These are phyloP conservation scores for Truncatella angustata DNA, from an alignment of 2,329 filamentous ascomycete genomes.

Conservation along the genomic window DNA sequence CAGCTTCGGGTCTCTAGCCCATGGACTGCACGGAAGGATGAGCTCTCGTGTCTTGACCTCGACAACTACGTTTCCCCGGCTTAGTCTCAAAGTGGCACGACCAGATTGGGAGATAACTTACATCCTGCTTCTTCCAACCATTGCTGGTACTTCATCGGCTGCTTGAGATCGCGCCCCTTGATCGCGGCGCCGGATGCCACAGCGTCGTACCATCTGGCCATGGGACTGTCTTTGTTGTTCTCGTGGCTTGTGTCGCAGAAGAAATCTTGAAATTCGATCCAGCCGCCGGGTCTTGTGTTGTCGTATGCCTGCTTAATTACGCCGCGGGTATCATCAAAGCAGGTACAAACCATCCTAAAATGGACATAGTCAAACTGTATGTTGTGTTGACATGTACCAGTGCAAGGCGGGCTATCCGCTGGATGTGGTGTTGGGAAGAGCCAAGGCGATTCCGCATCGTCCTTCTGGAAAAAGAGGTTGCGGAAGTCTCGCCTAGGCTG, in stretches of 20 bases:
- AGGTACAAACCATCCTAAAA: background rate
- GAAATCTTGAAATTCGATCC: background rate
- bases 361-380: background rate
- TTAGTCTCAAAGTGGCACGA: background rate
- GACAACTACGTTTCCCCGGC: too few species aligned
- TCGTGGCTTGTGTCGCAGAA: background rate
- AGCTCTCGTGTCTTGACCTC: background rate
- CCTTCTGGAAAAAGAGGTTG: background rate
- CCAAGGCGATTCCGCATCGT: background rate
- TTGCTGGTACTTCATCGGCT: background rate
- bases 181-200: background rate
- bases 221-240: background rate
- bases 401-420: background rate
- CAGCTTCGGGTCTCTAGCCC: background rate
- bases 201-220: background rate
- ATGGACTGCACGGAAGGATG: background rate
- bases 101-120: background rate
- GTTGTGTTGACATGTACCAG: background rate
- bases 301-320: background rate
- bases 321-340: background rate
- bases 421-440: background rate
- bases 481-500: background rate
- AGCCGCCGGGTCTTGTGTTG: background rate
- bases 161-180: background rate
- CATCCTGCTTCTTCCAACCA: background rate